These are phyloP conservation scores for Oryza glaberrima DNA, from an alignment of 176 grass and related monocot species.

Conservation along the genomic window DNA sequence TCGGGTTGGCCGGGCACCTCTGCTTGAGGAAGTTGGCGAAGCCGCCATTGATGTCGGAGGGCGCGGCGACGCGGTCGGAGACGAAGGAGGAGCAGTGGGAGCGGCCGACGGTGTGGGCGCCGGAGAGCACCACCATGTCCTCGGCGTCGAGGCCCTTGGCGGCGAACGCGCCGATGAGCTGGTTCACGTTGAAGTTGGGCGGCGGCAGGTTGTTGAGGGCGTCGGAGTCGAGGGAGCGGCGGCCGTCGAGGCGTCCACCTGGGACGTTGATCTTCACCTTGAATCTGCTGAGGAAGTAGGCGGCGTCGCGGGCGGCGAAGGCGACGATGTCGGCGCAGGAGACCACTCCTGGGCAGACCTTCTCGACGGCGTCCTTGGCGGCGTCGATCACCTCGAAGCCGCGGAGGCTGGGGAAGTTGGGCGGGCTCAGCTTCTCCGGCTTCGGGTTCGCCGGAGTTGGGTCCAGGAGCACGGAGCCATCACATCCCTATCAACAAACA, in stretches of 20 bases:
- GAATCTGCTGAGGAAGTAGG: slow-evolving; percentile 34
- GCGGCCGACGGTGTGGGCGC: slow-evolving; percentile 46
- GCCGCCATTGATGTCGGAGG: slow-evolving; percentile 13
- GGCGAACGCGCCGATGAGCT: slow-evolving; percentile 32
- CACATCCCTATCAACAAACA: slow-evolving; percentile 38
- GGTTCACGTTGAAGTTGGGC: slow-evolving; percentile 8
- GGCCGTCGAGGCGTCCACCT: slow-evolving; percentile 51
- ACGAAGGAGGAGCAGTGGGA: slow-evolving; percentile 61
- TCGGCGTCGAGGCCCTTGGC: slow-evolving; percentile 42
- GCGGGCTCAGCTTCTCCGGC: slow-evolving; percentile 41
- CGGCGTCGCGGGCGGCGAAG: slow-evolving; percentile 46
- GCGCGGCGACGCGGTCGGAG: slow-evolving; percentile 28
- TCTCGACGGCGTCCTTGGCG: slow-evolving; percentile 46
- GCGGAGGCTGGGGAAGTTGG: slow-evolving; percentile 41
- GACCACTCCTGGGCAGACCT: slow-evolving; percentile 42
- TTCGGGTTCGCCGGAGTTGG: slow-evolving; percentile 3
- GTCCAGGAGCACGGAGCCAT: slow-evolving; percentile 57
- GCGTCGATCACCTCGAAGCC: slow-evolving; percentile 63
- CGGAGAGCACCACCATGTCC: slow-evolving; percentile 53
- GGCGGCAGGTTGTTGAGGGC: slow-evolving; percentile 46
- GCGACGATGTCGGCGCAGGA: slow-evolving; percentile 56
- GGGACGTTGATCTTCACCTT: slow-evolving; percentile 39
- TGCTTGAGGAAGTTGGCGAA: slow-evolving; percentile 18
- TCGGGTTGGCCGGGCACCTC: slow-evolving; percentile 21
- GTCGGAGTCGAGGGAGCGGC: slow-evolving; percentile 17